Evolutionary conservation across 1,284 basidiomycete genomes (phyloP).

Genomic region (Neolentinus lepideus): DNA sequence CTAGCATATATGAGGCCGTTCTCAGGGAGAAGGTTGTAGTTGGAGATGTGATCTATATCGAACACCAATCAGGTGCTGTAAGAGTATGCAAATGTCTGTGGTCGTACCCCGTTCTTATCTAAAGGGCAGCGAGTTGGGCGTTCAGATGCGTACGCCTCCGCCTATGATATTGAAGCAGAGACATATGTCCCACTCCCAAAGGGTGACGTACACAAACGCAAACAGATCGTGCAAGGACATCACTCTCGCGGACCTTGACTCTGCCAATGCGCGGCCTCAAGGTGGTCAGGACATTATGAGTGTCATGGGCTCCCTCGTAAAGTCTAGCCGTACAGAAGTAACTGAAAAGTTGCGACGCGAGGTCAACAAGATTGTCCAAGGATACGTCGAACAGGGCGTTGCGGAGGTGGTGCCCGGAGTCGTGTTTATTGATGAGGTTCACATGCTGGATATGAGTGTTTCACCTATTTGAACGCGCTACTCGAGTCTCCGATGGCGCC

Average conservation of each 20-base stretch:
- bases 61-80: constrained; percentile 91
- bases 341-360: constrained; percentile 95
- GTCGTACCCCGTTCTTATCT: background rate
- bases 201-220: constrained; percentile 96
- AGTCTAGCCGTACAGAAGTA: constrained; percentile 90
- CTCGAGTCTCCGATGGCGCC: constrained; percentile 96
- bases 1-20: constrained; percentile 94
- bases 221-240: constrained; percentile 98
- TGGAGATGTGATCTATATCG: constrained; percentile 96
- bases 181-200: constrained; percentile 98
- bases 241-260: constrained; percentile 93
- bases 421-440: constrained; percentile 98
- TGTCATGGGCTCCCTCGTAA: constrained; percentile 96
- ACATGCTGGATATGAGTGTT: constrained; percentile 99
- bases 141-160: constrained; percentile 97
- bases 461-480: constrained; percentile 95
- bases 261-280: constrained; percentile 93
- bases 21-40: constrained; percentile 96
- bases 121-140: constrained; percentile 83
- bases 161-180: constrained; percentile 96
- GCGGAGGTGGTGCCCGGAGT: constrained; percentile 98
- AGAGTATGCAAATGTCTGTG: constrained; percentile 50
- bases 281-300: constrained; percentile 97
- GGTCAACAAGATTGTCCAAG: constrained; percentile 96
- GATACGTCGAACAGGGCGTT: constrained; percentile 97